These are phyloP conservation scores for Garcia nutans DNA, from an alignment of 345 rosid genomes.

Conservation along the genomic window DNA sequence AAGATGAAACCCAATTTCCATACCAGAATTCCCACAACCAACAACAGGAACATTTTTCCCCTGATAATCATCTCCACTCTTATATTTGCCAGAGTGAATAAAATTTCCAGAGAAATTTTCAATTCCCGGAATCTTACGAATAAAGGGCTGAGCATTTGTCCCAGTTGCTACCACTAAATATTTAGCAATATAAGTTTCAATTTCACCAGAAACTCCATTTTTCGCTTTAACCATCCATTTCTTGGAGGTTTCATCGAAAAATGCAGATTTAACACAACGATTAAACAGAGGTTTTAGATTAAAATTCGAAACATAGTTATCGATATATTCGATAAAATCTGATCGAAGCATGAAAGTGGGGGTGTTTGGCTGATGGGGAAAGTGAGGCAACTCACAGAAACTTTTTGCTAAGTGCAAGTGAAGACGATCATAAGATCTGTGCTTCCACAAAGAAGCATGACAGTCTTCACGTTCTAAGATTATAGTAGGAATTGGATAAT, in stretches of 20 bases:
- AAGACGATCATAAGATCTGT: neutral
- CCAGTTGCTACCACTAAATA: slow-evolving; percentile 26
- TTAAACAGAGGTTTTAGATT: neutral
- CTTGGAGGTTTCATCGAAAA: neutral
- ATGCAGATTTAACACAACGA: neutral
- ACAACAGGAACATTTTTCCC: slow-evolving; percentile 18
- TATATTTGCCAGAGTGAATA: slow-evolving; percentile 12
- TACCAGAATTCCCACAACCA: slow-evolving; percentile 21
- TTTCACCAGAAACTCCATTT: neutral
- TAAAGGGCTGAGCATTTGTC: neutral
- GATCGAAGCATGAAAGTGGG: neutral
- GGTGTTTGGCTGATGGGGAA: neutral
- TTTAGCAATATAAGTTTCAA: slow-evolving; percentile 12
- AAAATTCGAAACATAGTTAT: neutral
- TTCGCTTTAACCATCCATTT: neutral
- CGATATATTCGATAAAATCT: neutral
- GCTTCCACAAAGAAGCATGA: neutral
- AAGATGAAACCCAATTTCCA: slow-evolving; percentile 11
- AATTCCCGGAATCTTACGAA: slow-evolving; percentile 14
- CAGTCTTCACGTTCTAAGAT: neutral
- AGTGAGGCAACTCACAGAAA: neutral
- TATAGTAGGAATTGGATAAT: neutral
- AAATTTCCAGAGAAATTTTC: slow-evolving; percentile 7
- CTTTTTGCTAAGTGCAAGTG: neutral
- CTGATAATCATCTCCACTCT: neutral